Conservation (phyloP, 1,284 basidiomycete genomes). For the Neotropicomus parvogracilis region DNA sequence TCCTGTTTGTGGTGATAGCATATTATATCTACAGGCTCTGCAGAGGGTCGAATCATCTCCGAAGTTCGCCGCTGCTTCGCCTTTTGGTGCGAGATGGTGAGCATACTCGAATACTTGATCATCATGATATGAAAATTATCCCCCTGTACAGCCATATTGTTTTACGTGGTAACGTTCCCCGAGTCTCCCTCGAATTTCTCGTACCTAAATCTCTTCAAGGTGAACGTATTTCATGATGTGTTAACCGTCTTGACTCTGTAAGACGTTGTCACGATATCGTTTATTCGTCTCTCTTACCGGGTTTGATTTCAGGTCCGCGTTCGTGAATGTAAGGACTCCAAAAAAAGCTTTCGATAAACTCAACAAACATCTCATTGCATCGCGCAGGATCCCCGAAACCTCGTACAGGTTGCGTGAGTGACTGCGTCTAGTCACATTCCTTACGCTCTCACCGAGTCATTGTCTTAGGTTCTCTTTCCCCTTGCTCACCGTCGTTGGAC, state of each 20-base stretch:
- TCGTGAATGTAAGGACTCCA: background rate
- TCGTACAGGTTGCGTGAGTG: background rate
- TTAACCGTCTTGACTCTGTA: background rate
- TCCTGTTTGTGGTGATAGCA: background rate
- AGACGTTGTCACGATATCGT: background rate
- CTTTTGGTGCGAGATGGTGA: conserved; percentile 10
- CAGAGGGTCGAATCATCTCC: background rate
- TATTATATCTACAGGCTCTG: conserved; percentile 6
- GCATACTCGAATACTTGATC: background rate
- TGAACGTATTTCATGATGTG: background rate
- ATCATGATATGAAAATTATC: background rate
- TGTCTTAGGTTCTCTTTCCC: conserved; percentile 2
- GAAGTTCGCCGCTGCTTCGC: conserved; percentile 2
- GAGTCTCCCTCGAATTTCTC: background rate
- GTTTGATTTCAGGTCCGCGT: background rate
- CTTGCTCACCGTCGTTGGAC: conserved; percentile 4
- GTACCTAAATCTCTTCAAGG: background rate
- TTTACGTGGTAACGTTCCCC: conserved; percentile 3
- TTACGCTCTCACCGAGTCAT: background rate
- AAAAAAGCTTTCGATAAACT: background rate
- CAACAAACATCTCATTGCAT: background rate
- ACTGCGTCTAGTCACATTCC: background rate
- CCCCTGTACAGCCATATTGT: background rate
- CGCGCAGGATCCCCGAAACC: background rate
- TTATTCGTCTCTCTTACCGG: background rate